Evolutionary conservation across 2,329 filamentous ascomycete genomes (phyloP), one percentile per base, ranked within the genome.

Genomic region (Penicillium occitanis): DNA sequence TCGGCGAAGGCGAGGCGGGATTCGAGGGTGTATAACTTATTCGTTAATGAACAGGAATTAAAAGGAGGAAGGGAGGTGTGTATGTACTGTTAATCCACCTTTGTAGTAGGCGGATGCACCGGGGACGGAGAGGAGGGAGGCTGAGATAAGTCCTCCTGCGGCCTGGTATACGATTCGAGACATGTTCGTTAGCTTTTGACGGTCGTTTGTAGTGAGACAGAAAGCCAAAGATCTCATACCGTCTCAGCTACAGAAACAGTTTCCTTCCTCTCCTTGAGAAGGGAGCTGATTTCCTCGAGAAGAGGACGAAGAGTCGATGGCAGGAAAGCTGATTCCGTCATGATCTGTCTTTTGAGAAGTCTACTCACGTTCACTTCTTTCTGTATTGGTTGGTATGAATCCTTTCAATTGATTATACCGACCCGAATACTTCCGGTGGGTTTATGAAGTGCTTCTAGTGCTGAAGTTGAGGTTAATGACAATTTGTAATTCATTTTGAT

Each of bases 241-340:
- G 87, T 89, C 74, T 89, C 87, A 63, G 85, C 87, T 44, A 89
- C 83, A 66, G 83, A 85, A 69, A 89, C 80, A 40, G 82, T 87
- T 72, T 88, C 84, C 67, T 83, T 81, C 64, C 82, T 82, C 51
- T 83, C 78, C 69, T 83, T 85, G 46, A 89, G 80, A 46, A 88
- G 80, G 2, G 75, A 72, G 2, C 82, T 80, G 30, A 88, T 80
- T 75, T 87, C 83, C 37, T 74, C 70, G 11, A 82, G 77, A 37
- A 86, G 76, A 5, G 76, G 72, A 14, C 75, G 78, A 61, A 87
- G 68, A n/a, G 70, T 69, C 1, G 69, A 58, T 0, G 77, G 76
- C 3, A 74, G 76, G 60, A 79, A 78, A 48, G 72, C 70, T 48
- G 70, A 71, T 66, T 66, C 64, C 33, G 64, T 17, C 64, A 66